Percentiles rank a stretch among this genome's conserved stretches.
Evolutionary conservation across 495 filamentous ascomycete genomes (phyloP).

Genomic region (Astrothelium macrocarpum): DNA sequence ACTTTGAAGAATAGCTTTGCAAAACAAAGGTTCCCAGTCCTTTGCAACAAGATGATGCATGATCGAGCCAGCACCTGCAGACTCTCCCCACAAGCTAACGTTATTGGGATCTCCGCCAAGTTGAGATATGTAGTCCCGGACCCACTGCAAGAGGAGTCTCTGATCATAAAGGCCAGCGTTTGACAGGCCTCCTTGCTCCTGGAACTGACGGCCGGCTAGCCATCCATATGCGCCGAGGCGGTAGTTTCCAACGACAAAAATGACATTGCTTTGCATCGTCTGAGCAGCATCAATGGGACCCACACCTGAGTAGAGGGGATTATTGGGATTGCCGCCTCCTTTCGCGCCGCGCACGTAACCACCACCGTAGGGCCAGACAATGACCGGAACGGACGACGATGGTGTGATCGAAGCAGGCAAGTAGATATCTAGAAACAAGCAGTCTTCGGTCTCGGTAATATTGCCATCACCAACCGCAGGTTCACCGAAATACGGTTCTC

Average conservation of each 20-base stretch:
- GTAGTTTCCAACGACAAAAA: slow-evolving; percentile 64
- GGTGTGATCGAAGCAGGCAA: slow-evolving; percentile 46
- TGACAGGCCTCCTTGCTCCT: slow-evolving; percentile 34
- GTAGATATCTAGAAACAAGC: slow-evolving; percentile 64
- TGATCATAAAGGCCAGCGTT: slow-evolving; percentile 70
- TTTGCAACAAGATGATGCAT: slow-evolving; percentile 15
- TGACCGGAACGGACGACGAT: slow-evolving; percentile 51
- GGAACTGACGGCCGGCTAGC: slow-evolving; percentile 51
- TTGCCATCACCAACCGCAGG: background rate
- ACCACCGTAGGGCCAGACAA: slow-evolving; percentile 65
- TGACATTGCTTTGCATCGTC: slow-evolving; percentile 39
- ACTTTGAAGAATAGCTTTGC: background rate
- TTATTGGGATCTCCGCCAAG: slow-evolving; percentile 67
- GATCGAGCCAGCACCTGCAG: slow-evolving; percentile 59
- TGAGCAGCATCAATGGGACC: slow-evolving; percentile 49
- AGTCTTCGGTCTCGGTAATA: slow-evolving; percentile 46
- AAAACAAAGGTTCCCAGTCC: background rate
- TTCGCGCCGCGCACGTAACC: slow-evolving; percentile 50
- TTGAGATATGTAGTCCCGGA: slow-evolving; percentile 35
- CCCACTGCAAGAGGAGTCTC: slow-evolving; percentile 56
- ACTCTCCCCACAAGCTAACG: slow-evolving; percentile 62
- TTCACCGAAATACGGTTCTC: background rate
- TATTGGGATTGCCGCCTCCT: slow-evolving; percentile 20
- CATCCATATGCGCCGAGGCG: slow-evolving; percentile 68
- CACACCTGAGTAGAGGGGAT: slow-evolving; percentile 56